phyloP scores from a whole-genome alignment of 1,284 basidiomycete genomes.

The Sparassis latifolia region DNA sequence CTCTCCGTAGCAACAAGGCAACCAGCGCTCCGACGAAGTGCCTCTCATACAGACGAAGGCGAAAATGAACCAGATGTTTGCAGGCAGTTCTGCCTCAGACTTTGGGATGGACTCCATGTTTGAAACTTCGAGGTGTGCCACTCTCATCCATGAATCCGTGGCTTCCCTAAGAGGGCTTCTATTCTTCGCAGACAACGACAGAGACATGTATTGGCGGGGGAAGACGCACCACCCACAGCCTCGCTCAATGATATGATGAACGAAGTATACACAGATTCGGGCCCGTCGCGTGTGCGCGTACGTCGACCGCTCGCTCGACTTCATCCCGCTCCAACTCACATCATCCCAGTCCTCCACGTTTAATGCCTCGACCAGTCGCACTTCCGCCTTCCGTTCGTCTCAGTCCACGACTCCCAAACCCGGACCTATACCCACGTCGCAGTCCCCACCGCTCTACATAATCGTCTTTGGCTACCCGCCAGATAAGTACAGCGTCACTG shows the following conservation, averaged over 20 bases:
- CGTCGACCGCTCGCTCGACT: constrained; percentile 31
- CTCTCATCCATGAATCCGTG: not conserved
- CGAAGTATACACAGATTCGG: constrained; percentile 39
- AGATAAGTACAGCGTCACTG: constrained; percentile 62
- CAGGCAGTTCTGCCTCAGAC: constrained; percentile 54
- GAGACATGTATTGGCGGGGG: constrained; percentile 56
- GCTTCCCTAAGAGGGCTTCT: too few species aligned
- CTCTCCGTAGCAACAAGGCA: constrained; percentile 40
- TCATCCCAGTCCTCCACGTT: constrained; percentile 28
- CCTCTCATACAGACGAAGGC: constrained; percentile 71
- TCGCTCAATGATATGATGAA: constrained; percentile 69
- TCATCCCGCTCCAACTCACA: not conserved
- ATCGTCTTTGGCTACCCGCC: constrained; percentile 73
- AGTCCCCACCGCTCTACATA: constrained; percentile 39
- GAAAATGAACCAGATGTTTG: constrained; percentile 61
- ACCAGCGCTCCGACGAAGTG: constrained; percentile 57
- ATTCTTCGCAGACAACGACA: constrained; percentile 31
- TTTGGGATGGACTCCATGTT: constrained; percentile 81
- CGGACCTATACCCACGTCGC: constrained; percentile 18
- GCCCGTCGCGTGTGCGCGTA: constrained; percentile 34
- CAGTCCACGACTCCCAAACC: constrained; percentile 25
- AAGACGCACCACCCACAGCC: constrained; percentile 65
- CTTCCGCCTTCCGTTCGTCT: constrained; percentile 18
- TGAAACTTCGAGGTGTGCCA: constrained; percentile 49
- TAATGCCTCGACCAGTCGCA: constrained; percentile 20